Base-by-base conservation (phyloP, 768 basidiomycete species). In the Psilocybe subaeruginosa region DNA sequence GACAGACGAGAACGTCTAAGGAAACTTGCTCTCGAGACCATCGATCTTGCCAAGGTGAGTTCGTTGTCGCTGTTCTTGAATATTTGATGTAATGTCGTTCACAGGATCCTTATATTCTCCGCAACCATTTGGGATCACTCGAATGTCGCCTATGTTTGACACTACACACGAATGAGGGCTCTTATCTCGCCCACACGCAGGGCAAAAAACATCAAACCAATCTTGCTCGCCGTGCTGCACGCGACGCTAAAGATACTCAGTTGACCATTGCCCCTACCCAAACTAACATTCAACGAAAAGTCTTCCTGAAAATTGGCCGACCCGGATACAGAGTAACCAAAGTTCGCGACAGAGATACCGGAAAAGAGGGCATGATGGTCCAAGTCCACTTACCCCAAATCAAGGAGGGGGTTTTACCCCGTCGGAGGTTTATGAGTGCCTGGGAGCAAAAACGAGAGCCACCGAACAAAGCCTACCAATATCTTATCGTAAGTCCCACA, bases 201-300 rank as follows among this genome's bases (percentile, higher is more conserved):
- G 97, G 97, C 19, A 99, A 99, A 80, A 99, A 99, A 73, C 97
- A 99, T 73, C 97, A 99, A 74, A 99, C 96, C 3, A 99, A 99
- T 73, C 87, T 99, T 54, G 97, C 97, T 12, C 87, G 97, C 43
- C 90, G 97, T 66, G 97, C 97, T 0, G 97, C 97, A n/a, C 88
- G 90, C 65, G 97, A 99, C 81, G 92, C 93, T 50, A 97, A 98
- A 72, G 97, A 98, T 71, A 88, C 91, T 0, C 89, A 92, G 71
- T 76, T 97, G 65, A 95, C 93, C 85, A 89, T 97, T 64, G 90
- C 93, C 6, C 93, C 92, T 7, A 77, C 89, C 1, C 90, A 91
- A 75, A 87, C 83, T 67, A 87, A 78, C 57, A 83, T 99, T 17
- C 92, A 92, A 70, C 88, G 92, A 61, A 98, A 99, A 80, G 88